Evolutionary conservation across 306 rosid species (phyloP), one percentile per base, ranked within the genome.

Genomic region (Quercus mongolica): DNA sequence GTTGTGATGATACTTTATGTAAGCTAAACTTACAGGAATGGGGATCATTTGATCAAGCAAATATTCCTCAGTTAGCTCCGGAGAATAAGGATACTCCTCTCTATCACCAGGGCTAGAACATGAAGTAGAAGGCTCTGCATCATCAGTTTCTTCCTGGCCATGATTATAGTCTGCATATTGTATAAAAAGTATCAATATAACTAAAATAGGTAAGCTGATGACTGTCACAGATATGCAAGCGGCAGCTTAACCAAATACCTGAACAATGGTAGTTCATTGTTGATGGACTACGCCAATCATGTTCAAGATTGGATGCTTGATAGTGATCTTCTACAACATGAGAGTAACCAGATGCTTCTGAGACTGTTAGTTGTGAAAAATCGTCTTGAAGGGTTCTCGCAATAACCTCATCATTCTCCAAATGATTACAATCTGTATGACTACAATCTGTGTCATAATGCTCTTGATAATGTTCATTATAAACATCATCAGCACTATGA

Each of bases 391-490:
- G 96, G 30, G 90, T 80, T 31, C 79, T 83, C 6, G 97, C 96
- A 86, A 94, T 90, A 74, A 87, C 81, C 86, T 89, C 98, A 59
- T 94, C 98, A 73, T 91, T 90, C 82, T 94, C 92, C 59, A 92
- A 87, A 79, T 84, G 79, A 77, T 75, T 85, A 62, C 74, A 20
- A 56, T 87, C 90, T 7, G 82, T 56, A 80, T 81, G 79, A 77
- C 77, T 85, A 62, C 74, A 20, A 57, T 87, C 91, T 7, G 83
- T 51, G 77, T 81, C 88, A 80, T 92, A 88, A 61, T 85, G 81
- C 83, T 51, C 79, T 59, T 89, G 90, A 65, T 86, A 80, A 21
- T 87, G 85, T 77, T 72, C 89, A 31, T 56, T 69, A 59, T 86
- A 85, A 69, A 76, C 82, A 59, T 85, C 88, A 74, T 83, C 63